Conservation (phyloP, 139 green algal species). For the Volvox reticuliferus region DNA sequence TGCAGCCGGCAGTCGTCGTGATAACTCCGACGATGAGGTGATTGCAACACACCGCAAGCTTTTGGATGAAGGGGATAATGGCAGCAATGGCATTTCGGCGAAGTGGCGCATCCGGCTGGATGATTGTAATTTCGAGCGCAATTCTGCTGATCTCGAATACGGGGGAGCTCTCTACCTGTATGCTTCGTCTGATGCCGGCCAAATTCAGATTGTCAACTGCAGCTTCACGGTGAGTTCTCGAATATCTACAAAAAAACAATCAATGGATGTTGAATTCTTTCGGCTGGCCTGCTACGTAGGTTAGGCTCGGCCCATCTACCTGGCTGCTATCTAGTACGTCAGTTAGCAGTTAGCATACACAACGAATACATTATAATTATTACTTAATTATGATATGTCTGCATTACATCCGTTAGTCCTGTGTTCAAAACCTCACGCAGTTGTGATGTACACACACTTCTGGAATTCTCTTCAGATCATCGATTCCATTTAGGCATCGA, state of each 20-base stretch:
- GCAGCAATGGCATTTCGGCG: not conserved
- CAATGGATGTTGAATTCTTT: no score
- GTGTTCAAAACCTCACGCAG: not conserved
- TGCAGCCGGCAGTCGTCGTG: not conserved
- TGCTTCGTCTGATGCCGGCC: not conserved
- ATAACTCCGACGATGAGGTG: not conserved
- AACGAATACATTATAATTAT: not conserved
- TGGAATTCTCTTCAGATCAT: not conserved
- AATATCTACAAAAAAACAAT: no score
- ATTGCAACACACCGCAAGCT: not conserved
- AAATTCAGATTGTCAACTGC: not conserved
- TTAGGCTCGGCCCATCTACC: not conserved
- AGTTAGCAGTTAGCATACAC: not conserved
- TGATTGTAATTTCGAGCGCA: not conserved
- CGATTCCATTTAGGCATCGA: not conserved
- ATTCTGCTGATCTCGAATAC: not conserved
- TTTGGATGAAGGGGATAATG: not conserved
- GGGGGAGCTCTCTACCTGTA: slow-evolving; percentile 5
- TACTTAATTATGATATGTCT: not conserved
- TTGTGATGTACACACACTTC: no score
- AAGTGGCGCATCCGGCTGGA: not conserved
- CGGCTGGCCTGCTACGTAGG: not conserved
- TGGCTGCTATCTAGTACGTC: not conserved
- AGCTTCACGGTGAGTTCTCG: not conserved
- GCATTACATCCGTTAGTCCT: not conserved